Evolutionary conservation across 2,329 filamentous ascomycete species (phyloP).

Genomic region (Xylaria sp.): DNA sequence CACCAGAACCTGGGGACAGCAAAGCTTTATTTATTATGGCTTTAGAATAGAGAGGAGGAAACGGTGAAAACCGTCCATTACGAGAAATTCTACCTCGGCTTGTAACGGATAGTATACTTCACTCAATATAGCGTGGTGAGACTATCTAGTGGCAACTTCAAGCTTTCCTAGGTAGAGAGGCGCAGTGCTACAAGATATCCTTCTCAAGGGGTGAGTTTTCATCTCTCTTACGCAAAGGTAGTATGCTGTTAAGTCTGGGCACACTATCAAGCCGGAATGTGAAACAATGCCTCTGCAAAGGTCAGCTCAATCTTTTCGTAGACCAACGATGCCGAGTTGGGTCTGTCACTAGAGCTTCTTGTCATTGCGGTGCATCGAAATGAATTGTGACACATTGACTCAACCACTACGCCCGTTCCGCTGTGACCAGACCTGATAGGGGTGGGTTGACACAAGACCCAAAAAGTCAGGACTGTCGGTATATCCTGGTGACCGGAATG

Average conservation of each 20-base stretch:
- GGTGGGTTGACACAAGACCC: background rate
- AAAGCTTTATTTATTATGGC: background rate
- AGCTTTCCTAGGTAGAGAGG: background rate
- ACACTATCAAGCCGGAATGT: background rate
- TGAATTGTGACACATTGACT: constrained; percentile 19
- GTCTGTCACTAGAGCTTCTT: background rate
- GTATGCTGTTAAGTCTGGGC: constrained; percentile 6
- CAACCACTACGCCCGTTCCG: background rate
- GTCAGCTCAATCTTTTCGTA: constrained; percentile 9
- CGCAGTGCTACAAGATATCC: background rate
- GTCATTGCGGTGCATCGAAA: constrained; percentile 5
- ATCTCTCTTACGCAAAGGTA: background rate
- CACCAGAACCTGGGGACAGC: constrained; percentile 20
- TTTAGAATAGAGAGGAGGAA: constrained; percentile 1
- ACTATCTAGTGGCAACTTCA: background rate
- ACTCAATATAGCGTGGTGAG: constrained; percentile 11
- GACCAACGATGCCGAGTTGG: background rate
- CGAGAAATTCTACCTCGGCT: constrained; percentile 2
- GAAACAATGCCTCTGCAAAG: background rate
- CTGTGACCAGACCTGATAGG: background rate
- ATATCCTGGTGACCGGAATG: constrained; percentile 22
- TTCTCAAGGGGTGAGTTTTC: background rate
- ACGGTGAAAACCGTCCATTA: background rate
- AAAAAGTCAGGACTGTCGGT: constrained; percentile 4
- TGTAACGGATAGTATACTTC: background rate